Evolutionary conservation across 1,284 basidiomycete species (phyloP), one percentile per base, ranked within the genome.

Genomic region (Cutaneotrichosporon arboriforme): DNA sequence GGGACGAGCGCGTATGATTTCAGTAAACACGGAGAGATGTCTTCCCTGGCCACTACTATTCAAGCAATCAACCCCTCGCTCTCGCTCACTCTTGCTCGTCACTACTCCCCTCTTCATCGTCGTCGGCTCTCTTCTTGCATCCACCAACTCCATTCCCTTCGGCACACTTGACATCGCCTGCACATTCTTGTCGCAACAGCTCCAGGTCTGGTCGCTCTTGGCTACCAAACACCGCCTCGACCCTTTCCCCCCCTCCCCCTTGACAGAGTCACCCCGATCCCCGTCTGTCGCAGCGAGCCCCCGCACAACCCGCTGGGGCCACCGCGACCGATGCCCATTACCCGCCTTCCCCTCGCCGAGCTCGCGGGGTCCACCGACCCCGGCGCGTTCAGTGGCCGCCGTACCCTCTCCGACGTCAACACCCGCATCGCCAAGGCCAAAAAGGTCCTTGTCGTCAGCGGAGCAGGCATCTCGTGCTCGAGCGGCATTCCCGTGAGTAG

Each of bases 401-500:
- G 63, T 15, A 52, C 82, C 12, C 79, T 92, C 2, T 70, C 79
- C 7, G 83, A 84, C 49, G 73, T 93, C 38, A 89, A 88, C 10
- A 77, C 83, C 3, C 78, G 84, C 7, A 84, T 94, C 35, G 85
- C 85, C 15, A 91, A 87, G 75, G 83, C 83, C 73, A 90, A 85
- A 76, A 85, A 83, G 74, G 86, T 91, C 55, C 81, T 94, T 14
- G 83, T 92, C 8, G 86, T 94, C 60, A 88, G 87, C 39, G 91
- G 91, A 17, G 91, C 91, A 8, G 91, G 91, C 40, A 92, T 94
- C 54, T 92, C 89, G 31, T 94, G 90, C 71, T 89, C 87, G 21
- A 88, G 85, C 69, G 91, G 91, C 43, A 92, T 96, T 65, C 91
- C 91, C 8, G 90, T 93, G 67, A 64, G 85, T 77, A 4, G 3